A percentile compares a stretch with the other conserved stretches of the same genome.
phyloP scores from a whole-genome alignment of 169 alveolate genomes.

The Blepharisma undulans region DNA sequence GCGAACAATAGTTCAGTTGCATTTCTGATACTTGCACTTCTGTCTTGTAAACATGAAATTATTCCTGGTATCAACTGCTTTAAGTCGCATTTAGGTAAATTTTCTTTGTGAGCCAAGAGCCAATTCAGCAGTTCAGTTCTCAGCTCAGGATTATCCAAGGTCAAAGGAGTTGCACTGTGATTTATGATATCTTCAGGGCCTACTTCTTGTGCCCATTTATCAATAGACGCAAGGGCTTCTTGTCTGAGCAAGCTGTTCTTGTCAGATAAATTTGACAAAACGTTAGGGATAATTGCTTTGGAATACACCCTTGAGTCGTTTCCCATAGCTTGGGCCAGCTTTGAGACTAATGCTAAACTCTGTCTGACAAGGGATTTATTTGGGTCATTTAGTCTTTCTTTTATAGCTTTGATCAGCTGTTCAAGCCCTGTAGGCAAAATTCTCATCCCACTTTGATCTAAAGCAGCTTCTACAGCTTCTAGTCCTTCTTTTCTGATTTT shows the following conservation, averaged over 20 bases:
- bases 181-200: slow-evolving; percentile 67
- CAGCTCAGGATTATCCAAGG: slow-evolving; percentile 65
- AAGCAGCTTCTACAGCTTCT: slow-evolving; percentile 60
- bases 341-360: slow-evolving; percentile 50
- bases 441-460: slow-evolving; percentile 62
- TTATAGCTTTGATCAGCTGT: slow-evolving; percentile 54
- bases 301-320: slow-evolving; percentile 57
- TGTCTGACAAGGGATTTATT: slow-evolving; percentile 69
- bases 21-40: slow-evolving; percentile 63
- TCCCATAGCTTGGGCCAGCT: slow-evolving; percentile 68
- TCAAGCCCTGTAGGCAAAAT: slow-evolving; percentile 69
- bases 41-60: slow-evolving; percentile 70
- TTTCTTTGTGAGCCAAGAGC: slow-evolving; percentile 59
- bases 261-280: slow-evolving; percentile 66
- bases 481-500: slow-evolving; percentile 73
- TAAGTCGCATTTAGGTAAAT: slow-evolving; percentile 41
- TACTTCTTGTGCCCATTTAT: slow-evolving; percentile 70
- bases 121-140: slow-evolving; percentile 69
- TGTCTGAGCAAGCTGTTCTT: slow-evolving; percentile 67
- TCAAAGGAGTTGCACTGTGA: slow-evolving; percentile 52
- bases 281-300: slow-evolving; percentile 51
- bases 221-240: slow-evolving; percentile 62
- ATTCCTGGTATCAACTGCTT: slow-evolving; percentile 55
- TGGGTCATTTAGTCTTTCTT: slow-evolving; percentile 67
- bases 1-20: slow-evolving; percentile 63